These are phyloP conservation scores for Cladosporium sp. DNA, from an alignment of 2,329 filamentous ascomycete genomes.

Conservation along the genomic window DNA sequence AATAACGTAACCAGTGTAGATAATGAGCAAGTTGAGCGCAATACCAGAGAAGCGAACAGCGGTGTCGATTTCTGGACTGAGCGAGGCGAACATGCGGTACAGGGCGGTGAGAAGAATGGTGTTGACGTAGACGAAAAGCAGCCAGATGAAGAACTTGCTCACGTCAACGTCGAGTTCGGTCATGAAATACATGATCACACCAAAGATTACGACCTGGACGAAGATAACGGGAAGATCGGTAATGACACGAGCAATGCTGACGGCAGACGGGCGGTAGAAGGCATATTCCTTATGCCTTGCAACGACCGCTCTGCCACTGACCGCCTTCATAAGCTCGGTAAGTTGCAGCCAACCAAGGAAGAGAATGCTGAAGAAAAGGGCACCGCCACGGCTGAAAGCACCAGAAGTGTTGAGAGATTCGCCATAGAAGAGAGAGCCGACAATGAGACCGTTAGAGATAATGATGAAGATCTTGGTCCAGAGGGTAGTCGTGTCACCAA, in stretches of 20 bases:
- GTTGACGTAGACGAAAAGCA: slow-evolving; percentile 57
- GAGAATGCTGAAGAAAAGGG: slow-evolving; percentile 60
- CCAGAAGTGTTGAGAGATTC: slow-evolving; percentile 53
- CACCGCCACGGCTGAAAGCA: slow-evolving; percentile 57
- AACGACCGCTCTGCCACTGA: slow-evolving; percentile 63
- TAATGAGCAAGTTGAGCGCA: slow-evolving; percentile 54
- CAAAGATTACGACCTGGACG: slow-evolving; percentile 54
- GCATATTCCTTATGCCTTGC: slow-evolving; percentile 62
- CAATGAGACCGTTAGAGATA: slow-evolving; percentile 65
- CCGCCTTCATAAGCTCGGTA: slow-evolving; percentile 70
- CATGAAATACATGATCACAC: slow-evolving; percentile 62
- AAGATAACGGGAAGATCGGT: slow-evolving; percentile 58
- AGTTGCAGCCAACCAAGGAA: slow-evolving; percentile 67
- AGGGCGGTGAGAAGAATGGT: slow-evolving; percentile 58
- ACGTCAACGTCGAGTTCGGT: slow-evolving; percentile 51
- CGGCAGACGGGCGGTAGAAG: slow-evolving; percentile 63
- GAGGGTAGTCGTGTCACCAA: slow-evolving; percentile 67
- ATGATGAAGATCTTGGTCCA: slow-evolving; percentile 78
- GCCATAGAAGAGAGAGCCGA: slow-evolving; percentile 73
- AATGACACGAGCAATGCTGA: slow-evolving; percentile 55
- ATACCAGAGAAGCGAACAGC: slow-evolving; percentile 60
- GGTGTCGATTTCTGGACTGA: slow-evolving; percentile 59
- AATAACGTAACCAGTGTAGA: slow-evolving; percentile 64
- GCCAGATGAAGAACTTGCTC: slow-evolving; percentile 61
- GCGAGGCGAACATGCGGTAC: slow-evolving; percentile 60